phyloP scores from a whole-genome alignment of 305 asterid genomes.

The Solanum chacoense region DNA sequence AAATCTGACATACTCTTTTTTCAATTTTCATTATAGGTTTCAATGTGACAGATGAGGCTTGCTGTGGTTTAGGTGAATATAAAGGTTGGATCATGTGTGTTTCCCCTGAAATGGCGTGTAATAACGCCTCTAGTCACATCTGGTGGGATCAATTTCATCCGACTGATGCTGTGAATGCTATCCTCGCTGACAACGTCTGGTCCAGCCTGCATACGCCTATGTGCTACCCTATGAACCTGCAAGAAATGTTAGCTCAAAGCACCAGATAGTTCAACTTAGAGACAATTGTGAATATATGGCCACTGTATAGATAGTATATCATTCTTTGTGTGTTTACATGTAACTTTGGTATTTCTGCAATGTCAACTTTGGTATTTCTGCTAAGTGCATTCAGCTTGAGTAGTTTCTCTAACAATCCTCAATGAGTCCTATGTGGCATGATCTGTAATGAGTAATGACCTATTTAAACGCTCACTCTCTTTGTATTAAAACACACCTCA shows the following conservation, averaged over 20 bases:
- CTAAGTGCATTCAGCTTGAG: not conserved
- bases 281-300: not conserved
- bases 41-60: conserved; percentile 57
- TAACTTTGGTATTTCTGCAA: not conserved
- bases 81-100: conserved; percentile 62
- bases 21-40: conserved; percentile 33
- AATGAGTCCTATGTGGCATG: not conserved
- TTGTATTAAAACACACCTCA: not conserved
- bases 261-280: conserved; percentile 2
- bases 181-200: conserved; percentile 87
- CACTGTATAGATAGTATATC: not conserved
- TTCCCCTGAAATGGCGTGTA: conserved; percentile 77
- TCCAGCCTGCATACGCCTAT: conserved; percentile 44
- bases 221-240: conserved; percentile 87
- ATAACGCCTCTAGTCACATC: conserved; percentile 50
- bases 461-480: not conserved
- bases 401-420: not conserved
- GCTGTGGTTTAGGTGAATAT: conserved; percentile 81
- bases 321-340: not conserved
- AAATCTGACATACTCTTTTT: not conserved
- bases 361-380: not conserved
- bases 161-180: conserved; percentile 63
- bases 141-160: conserved; percentile 99
- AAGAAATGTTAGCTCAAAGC: conserved; percentile 45
- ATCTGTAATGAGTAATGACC: not conserved